Conservation (phyloP, 208 protist species). For the Leishmania amazonensis region DNA sequence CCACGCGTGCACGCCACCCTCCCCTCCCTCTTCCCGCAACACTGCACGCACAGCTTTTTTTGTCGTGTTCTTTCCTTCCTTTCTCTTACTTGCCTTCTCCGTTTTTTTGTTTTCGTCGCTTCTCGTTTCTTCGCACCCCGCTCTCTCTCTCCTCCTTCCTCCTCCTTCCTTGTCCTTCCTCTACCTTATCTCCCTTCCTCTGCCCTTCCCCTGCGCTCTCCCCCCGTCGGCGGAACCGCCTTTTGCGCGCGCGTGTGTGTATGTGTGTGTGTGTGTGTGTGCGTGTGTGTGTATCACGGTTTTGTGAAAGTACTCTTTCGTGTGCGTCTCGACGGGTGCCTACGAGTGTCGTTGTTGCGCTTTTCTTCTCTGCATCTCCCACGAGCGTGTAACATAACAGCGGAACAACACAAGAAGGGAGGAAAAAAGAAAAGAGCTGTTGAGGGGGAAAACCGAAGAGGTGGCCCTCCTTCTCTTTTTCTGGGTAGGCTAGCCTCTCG, state of each 20-base stretch:
- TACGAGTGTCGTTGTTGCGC: background rate
- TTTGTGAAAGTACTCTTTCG: background rate
- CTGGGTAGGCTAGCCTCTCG: background rate
- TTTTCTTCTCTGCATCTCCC: background rate
- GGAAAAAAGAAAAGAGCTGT: background rate
- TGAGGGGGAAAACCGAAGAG: background rate
- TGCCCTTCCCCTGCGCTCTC: background rate
- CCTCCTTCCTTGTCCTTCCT: background rate
- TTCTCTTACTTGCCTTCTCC: conserved; percentile 4
- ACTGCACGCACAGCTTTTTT: background rate
- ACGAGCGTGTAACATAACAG: background rate
- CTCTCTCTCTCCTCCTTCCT: background rate
- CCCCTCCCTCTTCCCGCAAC: background rate
- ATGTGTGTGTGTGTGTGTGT: background rate
- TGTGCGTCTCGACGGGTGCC: background rate
- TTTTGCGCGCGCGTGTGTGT: background rate
- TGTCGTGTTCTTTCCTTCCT: conserved; percentile 6
- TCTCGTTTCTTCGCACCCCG: background rate
- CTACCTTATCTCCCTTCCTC: background rate
- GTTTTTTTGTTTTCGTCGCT: background rate
- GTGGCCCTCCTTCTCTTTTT: background rate
- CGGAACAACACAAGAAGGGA: background rate
- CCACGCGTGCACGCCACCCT: no score
- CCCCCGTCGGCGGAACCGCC: background rate
- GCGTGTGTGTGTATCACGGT: background rate